Base-by-base conservation (phyloP, 192 early-diverging fungal genomes). In the Martensiomyces pterosporus region DNA sequence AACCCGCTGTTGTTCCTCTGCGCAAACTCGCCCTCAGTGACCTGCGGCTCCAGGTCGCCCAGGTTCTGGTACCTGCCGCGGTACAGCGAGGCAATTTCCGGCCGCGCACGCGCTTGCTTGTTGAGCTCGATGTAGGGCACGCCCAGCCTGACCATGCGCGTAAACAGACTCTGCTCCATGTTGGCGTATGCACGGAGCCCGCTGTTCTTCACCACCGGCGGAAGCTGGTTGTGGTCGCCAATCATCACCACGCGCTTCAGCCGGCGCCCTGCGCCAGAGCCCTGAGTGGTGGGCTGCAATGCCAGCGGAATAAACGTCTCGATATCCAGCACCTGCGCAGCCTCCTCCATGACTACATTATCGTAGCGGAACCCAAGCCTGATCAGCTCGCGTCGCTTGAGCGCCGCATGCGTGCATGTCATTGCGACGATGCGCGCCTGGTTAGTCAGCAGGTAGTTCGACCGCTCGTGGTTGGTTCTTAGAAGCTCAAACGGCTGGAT, bases 171-270 rank as follows among this genome's bases (percentile, higher is more conserved):
- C 75, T 98, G 94, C 63, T 96, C 94, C 89, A 99, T 84, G 53
- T 93, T 90, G 38, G 84, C 85, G 53, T 89, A 92, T 39, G 82
- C 75, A 49, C 86, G 85, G 60, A 98, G 84, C 0, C 86, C 89
- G 35, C 68, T 68, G 60, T 86, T 91, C 69, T 93, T 86, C 8
- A 99, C 94, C 9, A 99, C 91, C 19, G 95, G 97, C 15, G 94
- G 95, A 21, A 98, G 65, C 57, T 99, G 97, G 57, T 95, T 83
- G 60, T 97, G 95, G 62, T 99, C 97, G 24, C 97, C 97, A 55
- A 98, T 97, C 70, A 99, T 43, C 13, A 99, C 82, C 5, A 98
- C 82, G 12, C 97, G 86, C 68, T 90, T 82, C 25, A 99, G 64
- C 0, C 85, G 81, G n/a, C n/a, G n/a, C n/a, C n/a, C n/a, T n/a